A percentile compares a stretch with the other conserved stretches of the same genome.
Conservation (phyloP, 164 flowering plant species). For the Euptelea pleiosperma region DNA sequence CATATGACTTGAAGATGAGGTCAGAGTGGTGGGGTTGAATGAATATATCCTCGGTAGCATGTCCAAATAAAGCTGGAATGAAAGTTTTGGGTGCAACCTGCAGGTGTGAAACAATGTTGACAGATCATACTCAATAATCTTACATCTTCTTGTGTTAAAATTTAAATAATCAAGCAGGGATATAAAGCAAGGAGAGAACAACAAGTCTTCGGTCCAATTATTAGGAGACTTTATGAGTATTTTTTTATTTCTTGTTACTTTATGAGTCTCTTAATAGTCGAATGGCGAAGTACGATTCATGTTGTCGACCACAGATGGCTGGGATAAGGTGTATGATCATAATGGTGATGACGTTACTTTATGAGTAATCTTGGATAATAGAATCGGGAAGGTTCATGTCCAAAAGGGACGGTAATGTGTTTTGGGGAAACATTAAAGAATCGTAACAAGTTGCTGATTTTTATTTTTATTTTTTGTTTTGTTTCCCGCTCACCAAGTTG, state of each 20-base stretch:
- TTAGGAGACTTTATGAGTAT: no score
- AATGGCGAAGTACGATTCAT: no score
- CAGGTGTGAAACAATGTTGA: conserved; percentile 8
- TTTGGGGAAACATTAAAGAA: background rate
- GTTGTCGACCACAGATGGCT: no score
- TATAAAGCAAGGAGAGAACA: background rate
- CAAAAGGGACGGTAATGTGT: background rate
- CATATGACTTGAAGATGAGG: conserved; percentile 62
- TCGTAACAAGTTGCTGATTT: background rate
- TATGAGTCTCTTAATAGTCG: no score
- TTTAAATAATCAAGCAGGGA: background rate
- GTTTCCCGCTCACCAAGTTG: no score
- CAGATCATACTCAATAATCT: background rate
- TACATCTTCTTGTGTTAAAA: background rate
- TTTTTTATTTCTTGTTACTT: no score
- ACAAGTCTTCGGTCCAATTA: background rate
- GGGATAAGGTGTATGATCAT: no score
- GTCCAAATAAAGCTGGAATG: conserved; percentile 90
- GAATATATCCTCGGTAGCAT: conserved; percentile 79
- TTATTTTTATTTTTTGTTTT: no score
- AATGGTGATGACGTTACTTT: no score
- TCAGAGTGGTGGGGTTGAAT: conserved; percentile 92
- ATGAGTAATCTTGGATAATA: background rate
- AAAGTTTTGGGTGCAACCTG: conserved; percentile 85
- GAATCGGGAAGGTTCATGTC: background rate